Evolutionary conservation across 352 stramenopile species (phyloP).

Genomic region (Globisporangium middletonii): DNA sequence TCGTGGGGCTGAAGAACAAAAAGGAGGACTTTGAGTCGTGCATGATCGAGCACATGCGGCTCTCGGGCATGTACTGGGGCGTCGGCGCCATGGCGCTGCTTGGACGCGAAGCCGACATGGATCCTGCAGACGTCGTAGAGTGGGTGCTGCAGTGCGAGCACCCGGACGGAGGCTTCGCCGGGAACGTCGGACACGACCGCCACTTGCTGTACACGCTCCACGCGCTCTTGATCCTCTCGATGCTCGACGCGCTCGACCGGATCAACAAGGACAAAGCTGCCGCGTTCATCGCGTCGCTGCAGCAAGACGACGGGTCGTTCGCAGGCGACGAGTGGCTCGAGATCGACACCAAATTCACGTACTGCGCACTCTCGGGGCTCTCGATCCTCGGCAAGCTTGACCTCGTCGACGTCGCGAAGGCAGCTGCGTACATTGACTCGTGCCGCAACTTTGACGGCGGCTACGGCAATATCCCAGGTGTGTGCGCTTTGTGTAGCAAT

Average conservation of each 20-base stretch:
- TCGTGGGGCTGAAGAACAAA: constrained; percentile 75
- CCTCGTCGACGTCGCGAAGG: constrained; percentile 84
- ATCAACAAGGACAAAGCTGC: constrained; percentile 80
- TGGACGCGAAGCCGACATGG: constrained; percentile 79
- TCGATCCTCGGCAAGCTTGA: constrained; percentile 89
- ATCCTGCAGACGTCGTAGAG: constrained; percentile 83
- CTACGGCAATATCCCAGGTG: constrained; percentile 77
- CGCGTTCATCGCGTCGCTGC: constrained; percentile 83
- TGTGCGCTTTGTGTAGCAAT: neutral
- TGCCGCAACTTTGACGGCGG: constrained; percentile 98
- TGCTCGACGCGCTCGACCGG: constrained; percentile 84
- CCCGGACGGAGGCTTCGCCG: constrained; percentile 91
- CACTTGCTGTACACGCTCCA: constrained; percentile 98
- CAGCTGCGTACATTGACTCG: constrained; percentile 91
- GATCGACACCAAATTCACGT: constrained; percentile 99
- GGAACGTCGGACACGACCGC: constrained; percentile 95
- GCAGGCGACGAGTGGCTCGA: constrained; percentile 96
- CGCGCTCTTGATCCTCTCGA: constrained; percentile 95
- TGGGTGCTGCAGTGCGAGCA: constrained; percentile 96
- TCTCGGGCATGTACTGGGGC: constrained; percentile 99
- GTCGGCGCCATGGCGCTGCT: constrained; percentile 94
- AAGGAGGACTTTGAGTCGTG: constrained; percentile 89
- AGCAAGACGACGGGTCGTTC: constrained; percentile 97
- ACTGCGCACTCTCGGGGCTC: constrained; percentile 95
- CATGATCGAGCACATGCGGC: constrained; percentile 96